Evolutionary conservation across 306 rosid species (phyloP), one percentile per base, ranked within the genome.

Genomic region (Senna siamea): DNA sequence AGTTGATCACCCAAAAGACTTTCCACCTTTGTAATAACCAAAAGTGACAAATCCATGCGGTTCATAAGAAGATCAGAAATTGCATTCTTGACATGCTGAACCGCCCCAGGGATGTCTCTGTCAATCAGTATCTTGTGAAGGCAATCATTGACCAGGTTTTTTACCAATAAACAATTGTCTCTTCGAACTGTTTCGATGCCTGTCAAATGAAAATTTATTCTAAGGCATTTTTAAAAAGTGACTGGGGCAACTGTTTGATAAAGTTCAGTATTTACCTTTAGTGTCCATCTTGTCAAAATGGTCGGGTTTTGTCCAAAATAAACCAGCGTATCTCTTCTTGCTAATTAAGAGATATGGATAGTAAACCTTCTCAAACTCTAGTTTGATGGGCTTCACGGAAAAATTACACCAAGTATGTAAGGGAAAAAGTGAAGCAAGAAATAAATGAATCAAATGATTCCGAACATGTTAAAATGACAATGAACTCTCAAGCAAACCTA

Each of bases 271-370:
- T 77, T 73, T 79, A 94, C 98, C 98, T 91, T 94, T 94, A 22
- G 98, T 88, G 72, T 94, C 98, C 98, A 94, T 94, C 87, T 94
- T 94, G 83, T 94, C 98, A 70, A 81, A 89, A 52, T 78, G 87
- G 53, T 85, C 85, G 1, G 91, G 89, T 69, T 80, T 89, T 79
- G 96, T 94, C 98, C 97, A 94, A 35, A 74, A 87, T 73, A 94
- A 85, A 89, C 98, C 98, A 72, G 98, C 97, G 77, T 94, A 94
- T 77, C 98, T 91, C 88, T 94, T 94, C 88, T 94, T 94, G 92
- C 97, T 94, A 73, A 89, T 94, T 76, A 94, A 82, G 76, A 94
- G 96, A 84, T 91, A 94, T 32, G 97, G 98, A 87, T 77, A 88
- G 77, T 94, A 94, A 78, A 94, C 81, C 91, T 91, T 94, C 85